Percentiles rank a stretch among this genome's conserved stretches.
Evolutionary conservation across 2,329 filamentous ascomycete genomes (phyloP).

Genomic region (Fusarium burgessii): DNA sequence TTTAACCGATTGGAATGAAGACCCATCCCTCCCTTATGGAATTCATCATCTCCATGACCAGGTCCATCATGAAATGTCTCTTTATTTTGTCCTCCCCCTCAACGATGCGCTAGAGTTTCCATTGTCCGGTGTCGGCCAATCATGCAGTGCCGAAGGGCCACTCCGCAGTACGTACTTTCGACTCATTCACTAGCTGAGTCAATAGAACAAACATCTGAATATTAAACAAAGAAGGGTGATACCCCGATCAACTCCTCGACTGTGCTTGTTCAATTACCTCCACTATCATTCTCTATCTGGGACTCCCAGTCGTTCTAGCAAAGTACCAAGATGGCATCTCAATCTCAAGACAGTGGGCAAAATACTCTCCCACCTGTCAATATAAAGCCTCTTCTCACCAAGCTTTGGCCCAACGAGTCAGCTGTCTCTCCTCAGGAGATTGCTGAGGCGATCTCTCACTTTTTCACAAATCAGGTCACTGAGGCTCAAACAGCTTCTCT

Average conservation of each 20-base stretch:
- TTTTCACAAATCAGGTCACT: constrained; percentile 92
- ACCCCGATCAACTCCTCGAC: constrained; percentile 3
- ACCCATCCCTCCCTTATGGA: background rate
- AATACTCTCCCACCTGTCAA: constrained; percentile 57
- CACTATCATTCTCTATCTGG: background rate
- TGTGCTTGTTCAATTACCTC: background rate
- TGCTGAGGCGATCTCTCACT: constrained; percentile 87
- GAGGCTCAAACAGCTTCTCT: constrained; percentile 88
- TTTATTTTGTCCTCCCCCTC: constrained; percentile 17
- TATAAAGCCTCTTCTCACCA: constrained; percentile 79
- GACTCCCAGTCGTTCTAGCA: background rate
- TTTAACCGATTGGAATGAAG: background rate
- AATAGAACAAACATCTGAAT: constrained; percentile 38
- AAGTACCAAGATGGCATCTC: constrained; percentile 48
- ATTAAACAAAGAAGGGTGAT: constrained; percentile 26
- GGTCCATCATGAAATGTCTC: constrained; percentile 18
- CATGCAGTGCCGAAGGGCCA: constrained; percentile 18
- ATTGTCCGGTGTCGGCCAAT: constrained; percentile 42
- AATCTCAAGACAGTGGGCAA: constrained; percentile 43
- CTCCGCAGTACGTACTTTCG: constrained; percentile 41
- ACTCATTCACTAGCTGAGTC: constrained; percentile 39
- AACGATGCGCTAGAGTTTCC: constrained; percentile 14
- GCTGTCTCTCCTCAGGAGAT: constrained; percentile 82
- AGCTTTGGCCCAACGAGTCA: constrained; percentile 72
- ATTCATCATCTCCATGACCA: background rate